Conservation (phyloP, 2,329 filamentous ascomycete species). For the Fusarium verticillioides region DNA sequence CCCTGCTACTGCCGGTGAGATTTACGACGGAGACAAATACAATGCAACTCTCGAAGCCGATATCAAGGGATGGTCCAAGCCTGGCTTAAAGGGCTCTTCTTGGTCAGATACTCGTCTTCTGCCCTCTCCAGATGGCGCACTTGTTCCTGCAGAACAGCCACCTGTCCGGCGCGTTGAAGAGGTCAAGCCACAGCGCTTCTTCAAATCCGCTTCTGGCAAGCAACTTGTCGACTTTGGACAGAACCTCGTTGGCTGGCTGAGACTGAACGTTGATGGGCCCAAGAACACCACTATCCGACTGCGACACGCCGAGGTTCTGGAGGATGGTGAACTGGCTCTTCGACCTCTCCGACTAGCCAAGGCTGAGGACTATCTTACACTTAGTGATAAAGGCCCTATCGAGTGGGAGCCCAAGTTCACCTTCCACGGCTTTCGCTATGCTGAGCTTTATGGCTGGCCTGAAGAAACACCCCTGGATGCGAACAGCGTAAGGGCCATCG, state of each 20-base stretch:
- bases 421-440: constrained; percentile 66
- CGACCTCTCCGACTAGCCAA: constrained; percentile 56
- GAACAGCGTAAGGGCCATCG: constrained; percentile 39
- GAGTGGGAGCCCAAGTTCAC: constrained; percentile 56
- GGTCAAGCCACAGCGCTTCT: constrained; percentile 50
- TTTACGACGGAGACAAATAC: constrained; percentile 64
- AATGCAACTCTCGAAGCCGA: constrained; percentile 54
- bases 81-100: constrained; percentile 50
- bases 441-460: constrained; percentile 59
- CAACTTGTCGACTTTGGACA: constrained; percentile 66
- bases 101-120: constrained; percentile 48
- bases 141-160: constrained; percentile 53
- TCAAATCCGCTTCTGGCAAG: constrained; percentile 54
- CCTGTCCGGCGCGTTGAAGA: constrained; percentile 52
- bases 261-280: constrained; percentile 51
- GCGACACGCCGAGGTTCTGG: constrained; percentile 66
- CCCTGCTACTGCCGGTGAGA: constrained; percentile 50
- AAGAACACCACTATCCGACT: constrained; percentile 57
- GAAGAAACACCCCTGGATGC: constrained; percentile 38
- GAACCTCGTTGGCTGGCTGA: constrained; percentile 64
- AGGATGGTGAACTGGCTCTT: constrained; percentile 55
- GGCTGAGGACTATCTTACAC: constrained; percentile 49
- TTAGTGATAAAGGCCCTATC: background rate
- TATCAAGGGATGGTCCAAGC: constrained; percentile 44
- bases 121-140: background rate